phyloP scores from a whole-genome alignment of 2,329 filamentous ascomycete genomes.

The Coniochaeta ligniaria region DNA sequence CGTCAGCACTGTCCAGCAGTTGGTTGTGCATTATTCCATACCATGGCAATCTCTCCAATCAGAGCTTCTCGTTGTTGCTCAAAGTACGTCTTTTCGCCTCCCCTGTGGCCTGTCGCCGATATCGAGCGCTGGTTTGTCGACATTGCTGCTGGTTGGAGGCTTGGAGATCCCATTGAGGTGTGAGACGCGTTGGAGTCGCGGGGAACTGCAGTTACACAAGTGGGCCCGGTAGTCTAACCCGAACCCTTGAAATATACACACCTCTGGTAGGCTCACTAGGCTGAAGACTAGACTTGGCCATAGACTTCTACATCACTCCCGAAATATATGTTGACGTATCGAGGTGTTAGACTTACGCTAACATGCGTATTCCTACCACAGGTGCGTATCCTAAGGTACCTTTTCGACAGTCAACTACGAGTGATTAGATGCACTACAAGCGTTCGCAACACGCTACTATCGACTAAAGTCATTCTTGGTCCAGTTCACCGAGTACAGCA shows the following conservation, averaged over 20 bases:
- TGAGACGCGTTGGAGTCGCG: not conserved
- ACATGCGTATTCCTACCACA: no score
- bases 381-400: no score
- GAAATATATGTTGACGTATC: no score
- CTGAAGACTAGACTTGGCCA: no score
- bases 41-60: slow-evolving; percentile 66
- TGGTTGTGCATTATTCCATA: slow-evolving; percentile 25
- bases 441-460: not conserved
- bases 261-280: no score
- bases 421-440: no score
- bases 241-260: not conserved
- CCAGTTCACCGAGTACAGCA: not conserved
- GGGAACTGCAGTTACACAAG: not conserved
- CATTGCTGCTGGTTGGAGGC: slow-evolving; percentile 15
- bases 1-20: not conserved
- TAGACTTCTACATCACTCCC: no score
- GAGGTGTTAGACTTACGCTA: no score
- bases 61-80: slow-evolving; percentile 69
- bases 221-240: not conserved
- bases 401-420: no score
- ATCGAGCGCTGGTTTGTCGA: slow-evolving; percentile 21
- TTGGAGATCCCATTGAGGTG: not conserved
- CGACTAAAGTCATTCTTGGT: not conserved
- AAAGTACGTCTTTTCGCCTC: slow-evolving; percentile 57
- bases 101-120: slow-evolving; percentile 10